Conservation (phyloP, 176 grass and related monocot species). For the Themeda triandra region DNA sequence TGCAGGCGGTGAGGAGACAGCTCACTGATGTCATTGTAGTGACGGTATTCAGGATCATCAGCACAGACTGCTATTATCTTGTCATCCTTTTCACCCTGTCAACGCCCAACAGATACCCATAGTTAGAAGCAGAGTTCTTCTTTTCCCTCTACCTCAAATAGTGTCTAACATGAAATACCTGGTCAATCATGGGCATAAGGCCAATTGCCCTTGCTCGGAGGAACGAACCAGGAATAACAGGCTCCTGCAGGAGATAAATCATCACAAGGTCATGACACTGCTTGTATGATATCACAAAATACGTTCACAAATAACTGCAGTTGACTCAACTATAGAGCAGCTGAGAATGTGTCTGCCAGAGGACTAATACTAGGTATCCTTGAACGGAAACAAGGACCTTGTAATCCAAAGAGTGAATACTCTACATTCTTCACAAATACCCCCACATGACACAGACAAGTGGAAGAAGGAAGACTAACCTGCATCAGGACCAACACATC, state of each 20-base stretch:
- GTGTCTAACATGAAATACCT: conserved; percentile 20
- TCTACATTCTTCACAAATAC: too few relatives aligned
- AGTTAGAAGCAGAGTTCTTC: neutral
- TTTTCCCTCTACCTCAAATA: neutral
- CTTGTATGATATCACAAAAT: neutral
- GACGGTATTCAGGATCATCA: conserved; percentile 68
- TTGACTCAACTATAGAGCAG: too few relatives aligned
- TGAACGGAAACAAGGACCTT: too few relatives aligned
- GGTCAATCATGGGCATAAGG: too few relatives aligned
- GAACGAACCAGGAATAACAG: conserved; percentile 59
- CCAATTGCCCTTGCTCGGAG: conserved; percentile 63
- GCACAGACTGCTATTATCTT: conserved; percentile 72
- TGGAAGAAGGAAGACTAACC: too few relatives aligned
- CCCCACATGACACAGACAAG: too few relatives aligned
- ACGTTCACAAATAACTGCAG: neutral
- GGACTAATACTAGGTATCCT: too few relatives aligned
- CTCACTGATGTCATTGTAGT: conserved; percentile 55
- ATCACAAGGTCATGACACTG: neutral
- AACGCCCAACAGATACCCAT: neutral
- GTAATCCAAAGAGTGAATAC: too few relatives aligned
- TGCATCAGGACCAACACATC: too few relatives aligned
- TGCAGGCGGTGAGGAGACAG: conserved; percentile 35
- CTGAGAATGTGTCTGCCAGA: too few relatives aligned
- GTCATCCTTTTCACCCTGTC: conserved; percentile 62
- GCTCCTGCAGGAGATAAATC: conserved; percentile 31